These are phyloP conservation scores for Clarireedia homoeocarpa DNA, from an alignment of 2,329 filamentous ascomycete genomes.

Conservation along the genomic window DNA sequence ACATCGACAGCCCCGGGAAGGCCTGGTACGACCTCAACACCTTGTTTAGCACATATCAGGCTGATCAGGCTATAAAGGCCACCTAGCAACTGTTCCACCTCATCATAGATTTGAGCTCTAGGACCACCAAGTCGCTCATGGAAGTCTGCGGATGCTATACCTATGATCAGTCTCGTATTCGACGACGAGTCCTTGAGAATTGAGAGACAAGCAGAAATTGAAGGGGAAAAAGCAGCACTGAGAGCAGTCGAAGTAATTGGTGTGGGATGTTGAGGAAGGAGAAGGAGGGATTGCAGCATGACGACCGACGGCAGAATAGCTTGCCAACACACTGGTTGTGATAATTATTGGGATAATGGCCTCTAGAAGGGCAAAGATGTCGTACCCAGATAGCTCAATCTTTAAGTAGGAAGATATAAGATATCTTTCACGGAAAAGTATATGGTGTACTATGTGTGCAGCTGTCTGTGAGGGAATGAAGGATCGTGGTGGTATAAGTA, in stretches of 20 bases:
- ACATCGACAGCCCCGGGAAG: conserved; percentile 67
- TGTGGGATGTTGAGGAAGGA: conserved; percentile 55
- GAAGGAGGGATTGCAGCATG: conserved; percentile 44
- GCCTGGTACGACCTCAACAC: conserved; percentile 51
- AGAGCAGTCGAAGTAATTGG: conserved; percentile 45
- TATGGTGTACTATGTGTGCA: too few relatives aligned
- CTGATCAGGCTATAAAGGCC: conserved; percentile 72
- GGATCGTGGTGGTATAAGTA: too few relatives aligned
- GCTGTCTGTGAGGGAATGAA: too few relatives aligned
- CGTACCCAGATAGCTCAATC: too few relatives aligned
- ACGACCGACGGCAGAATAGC: neutral
- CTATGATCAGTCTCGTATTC: conserved; percentile 37
- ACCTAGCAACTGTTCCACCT: conserved; percentile 67
- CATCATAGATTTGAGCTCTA: conserved; percentile 48
- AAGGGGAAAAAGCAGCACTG: conserved; percentile 50
- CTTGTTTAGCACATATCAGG: conserved; percentile 54
- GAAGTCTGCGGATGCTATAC: conserved; percentile 52
- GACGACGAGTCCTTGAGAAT: conserved; percentile 36
- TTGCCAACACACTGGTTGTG: neutral
- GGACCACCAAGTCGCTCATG: conserved; percentile 42
- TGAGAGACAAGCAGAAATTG: conserved; percentile 46
- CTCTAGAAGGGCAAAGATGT: too few relatives aligned
- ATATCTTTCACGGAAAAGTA: too few relatives aligned
- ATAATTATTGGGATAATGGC: too few relatives aligned
- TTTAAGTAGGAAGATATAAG: too few relatives aligned